phyloP scores from a whole-genome alignment of 1,284 basidiomycete genomes.

The Lignosus rhinocerotis region DNA sequence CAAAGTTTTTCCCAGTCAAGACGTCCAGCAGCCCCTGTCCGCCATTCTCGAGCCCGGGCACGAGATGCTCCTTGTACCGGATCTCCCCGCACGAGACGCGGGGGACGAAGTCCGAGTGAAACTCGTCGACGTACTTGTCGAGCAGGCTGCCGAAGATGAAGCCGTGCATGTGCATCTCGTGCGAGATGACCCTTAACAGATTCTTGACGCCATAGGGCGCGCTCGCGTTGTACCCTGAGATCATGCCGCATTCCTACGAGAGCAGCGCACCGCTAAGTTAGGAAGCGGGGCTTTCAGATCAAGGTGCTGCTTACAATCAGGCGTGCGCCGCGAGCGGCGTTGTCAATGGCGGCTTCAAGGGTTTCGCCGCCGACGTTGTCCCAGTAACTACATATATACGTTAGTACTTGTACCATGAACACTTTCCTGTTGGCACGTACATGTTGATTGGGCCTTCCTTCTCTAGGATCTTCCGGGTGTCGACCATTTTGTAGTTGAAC shows the following conservation, averaged over 20 bases:
- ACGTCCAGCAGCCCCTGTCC: constrained; percentile 54
- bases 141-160: constrained; percentile 52
- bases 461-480: constrained; percentile 52
- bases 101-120: constrained; percentile 52
- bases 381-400: constrained; percentile 40
- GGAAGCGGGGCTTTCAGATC: neutral
- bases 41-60: constrained; percentile 51
- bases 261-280: neutral
- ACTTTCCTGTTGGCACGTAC: constrained; percentile 29
- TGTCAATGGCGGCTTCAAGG: constrained; percentile 56
- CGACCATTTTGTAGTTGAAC: constrained; percentile 73
- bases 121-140: constrained; percentile 41
- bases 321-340: constrained; percentile 50
- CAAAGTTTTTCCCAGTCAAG: constrained; percentile 57
- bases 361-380: constrained; percentile 69
- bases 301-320: constrained; percentile 50
- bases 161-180: constrained; percentile 57
- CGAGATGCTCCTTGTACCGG: constrained; percentile 58
- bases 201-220: constrained; percentile 32
- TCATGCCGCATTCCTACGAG: constrained; percentile 28
- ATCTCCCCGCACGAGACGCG: constrained; percentile 58
- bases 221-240: constrained; percentile 33
- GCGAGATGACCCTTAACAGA: constrained; percentile 42
- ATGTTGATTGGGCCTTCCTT: constrained; percentile 59
- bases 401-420: too few species aligned